Evolutionary conservation across 2,329 filamentous ascomycete genomes (phyloP), one percentile per base, ranked within the genome.

Genomic region (Apiospora saccharicola): DNA sequence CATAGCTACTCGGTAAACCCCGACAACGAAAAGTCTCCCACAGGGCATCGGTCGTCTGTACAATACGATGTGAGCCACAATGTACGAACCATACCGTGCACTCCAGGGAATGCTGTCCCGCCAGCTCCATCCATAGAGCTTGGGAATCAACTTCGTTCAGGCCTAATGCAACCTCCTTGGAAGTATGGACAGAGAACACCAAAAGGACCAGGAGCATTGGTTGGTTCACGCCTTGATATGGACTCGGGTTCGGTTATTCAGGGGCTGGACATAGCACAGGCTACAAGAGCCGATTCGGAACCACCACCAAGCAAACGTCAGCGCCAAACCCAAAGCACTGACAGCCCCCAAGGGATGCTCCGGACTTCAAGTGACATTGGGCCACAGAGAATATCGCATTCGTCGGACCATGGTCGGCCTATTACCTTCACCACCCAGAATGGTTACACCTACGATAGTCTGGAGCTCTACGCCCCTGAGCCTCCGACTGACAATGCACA

Each of bases 381-480:
- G 19, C 77, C 77, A 6, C 75, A 75, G 24, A 78, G 75, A 46
- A 72, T 76, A 22, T 69, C 70, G 3, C 68, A 41, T 34, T 46
- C 12, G 73, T 74, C 34, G 71, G 68, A 64, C 30, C 64, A 74
- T 13, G 61, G 73, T 14, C 26, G 78, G 26, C 74, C 74, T 13
- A 68, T 78, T 41, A 69, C 74, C 14, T 79, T 81, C 69, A 70
- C 77, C 46, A 75, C 70, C 43, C 74, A 30, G 68, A 75, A 79
- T 46, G 76, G 80, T 7, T 78, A 76, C 68, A 77, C 73, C 46
- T 78, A 79, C 68, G 75, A 79, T 41, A 80, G 79, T 37, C 80
- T 89, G 7, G 85, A 88, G 67, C 89, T 93, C 68, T 81, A 82
- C 3, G 82, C 91, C 0, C 86, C 88, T 0, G 86, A 85, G 0